These are phyloP conservation scores for Lasiodiplodia citricola DNA, from an alignment of 2,329 filamentous ascomycete genomes.

Conservation along the genomic window DNA sequence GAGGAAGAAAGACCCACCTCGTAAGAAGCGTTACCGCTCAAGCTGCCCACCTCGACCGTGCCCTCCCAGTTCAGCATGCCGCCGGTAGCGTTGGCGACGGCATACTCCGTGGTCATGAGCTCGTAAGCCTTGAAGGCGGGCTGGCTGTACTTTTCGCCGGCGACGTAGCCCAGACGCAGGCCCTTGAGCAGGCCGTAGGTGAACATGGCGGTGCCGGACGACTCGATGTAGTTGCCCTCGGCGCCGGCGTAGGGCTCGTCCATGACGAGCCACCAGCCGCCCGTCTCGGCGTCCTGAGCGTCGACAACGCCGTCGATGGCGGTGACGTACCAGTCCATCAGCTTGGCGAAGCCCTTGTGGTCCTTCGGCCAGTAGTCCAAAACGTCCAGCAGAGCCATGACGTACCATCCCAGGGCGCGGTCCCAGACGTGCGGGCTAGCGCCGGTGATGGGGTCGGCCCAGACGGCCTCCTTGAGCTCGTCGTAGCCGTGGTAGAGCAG, in stretches of 20 bases:
- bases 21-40: constrained; percentile 57
- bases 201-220: constrained; percentile 62
- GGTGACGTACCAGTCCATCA: constrained; percentile 49
- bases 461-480: constrained; percentile 40
- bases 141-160: constrained; percentile 41
- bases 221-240: constrained; percentile 65
- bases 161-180: constrained; percentile 39
- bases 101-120: constrained; percentile 51
- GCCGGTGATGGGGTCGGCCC: constrained; percentile 43
- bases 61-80: constrained; percentile 57
- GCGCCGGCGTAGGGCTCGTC: constrained; percentile 51
- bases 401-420: constrained; percentile 47
- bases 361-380: constrained; percentile 53
- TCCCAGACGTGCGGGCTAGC: constrained; percentile 45
- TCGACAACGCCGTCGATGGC: constrained; percentile 10
- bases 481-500: constrained; percentile 45
- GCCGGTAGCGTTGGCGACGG: constrained; percentile 50
- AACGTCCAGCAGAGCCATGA: constrained; percentile 52
- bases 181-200: constrained; percentile 44
- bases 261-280: constrained; percentile 66
- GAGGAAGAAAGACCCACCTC: constrained; percentile 47
- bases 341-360: constrained; percentile 44
- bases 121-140: constrained; percentile 52
- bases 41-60: constrained; percentile 59
- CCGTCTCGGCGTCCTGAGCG: constrained; percentile 35